Percentiles rank a stretch among this genome's conserved stretches.
Conservation (phyloP, 108 stramenopile genomes). For the Nitzschia sp. region DNA sequence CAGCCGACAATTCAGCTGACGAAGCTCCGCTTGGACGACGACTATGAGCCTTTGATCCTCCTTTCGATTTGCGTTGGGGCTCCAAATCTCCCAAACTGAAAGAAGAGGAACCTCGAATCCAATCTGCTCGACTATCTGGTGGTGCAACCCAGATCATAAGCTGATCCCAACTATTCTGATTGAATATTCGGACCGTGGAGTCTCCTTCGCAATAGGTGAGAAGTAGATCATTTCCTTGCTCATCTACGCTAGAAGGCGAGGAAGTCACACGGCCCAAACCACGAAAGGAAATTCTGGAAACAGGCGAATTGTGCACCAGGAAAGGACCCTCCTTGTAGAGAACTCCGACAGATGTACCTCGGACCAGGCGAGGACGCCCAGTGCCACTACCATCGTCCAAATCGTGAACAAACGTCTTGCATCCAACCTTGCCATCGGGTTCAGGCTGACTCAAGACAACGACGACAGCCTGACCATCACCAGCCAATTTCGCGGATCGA, state of each 20-base stretch:
- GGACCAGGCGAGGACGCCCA: not conserved
- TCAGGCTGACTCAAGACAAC: slow-evolving; percentile 52
- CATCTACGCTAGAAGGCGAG: slow-evolving; percentile 29
- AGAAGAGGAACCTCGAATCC: slow-evolving; percentile 70
- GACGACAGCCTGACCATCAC: slow-evolving; percentile 74
- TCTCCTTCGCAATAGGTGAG: slow-evolving; percentile 68
- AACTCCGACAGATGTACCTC: slow-evolving; percentile 49
- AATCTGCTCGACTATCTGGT: slow-evolving; percentile 72
- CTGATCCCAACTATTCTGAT: slow-evolving; percentile 74
- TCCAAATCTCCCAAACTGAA: slow-evolving; percentile 86
- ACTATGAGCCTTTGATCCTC: slow-evolving; percentile 9
- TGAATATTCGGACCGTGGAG: slow-evolving; percentile 65
- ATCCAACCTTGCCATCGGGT: slow-evolving; percentile 42
- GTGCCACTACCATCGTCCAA: slow-evolving; percentile 49
- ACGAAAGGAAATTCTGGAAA: slow-evolving; percentile 75
- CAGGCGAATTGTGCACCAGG: slow-evolving; percentile 66
- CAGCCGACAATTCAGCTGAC: slow-evolving; percentile 5
- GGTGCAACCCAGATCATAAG: slow-evolving; percentile 76
- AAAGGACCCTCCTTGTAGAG: slow-evolving; percentile 81
- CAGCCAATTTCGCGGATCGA: slow-evolving; percentile 58
- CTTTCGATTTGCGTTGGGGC: slow-evolving; percentile 32
- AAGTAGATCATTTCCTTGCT: slow-evolving; percentile 78
- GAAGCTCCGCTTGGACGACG: slow-evolving; percentile 22
- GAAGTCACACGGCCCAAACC: slow-evolving; percentile 62
- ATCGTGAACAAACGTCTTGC: slow-evolving; percentile 63